Base-by-base conservation (phyloP, 2,329 filamentous ascomycete species). In the Clarireedia hainanense region DNA sequence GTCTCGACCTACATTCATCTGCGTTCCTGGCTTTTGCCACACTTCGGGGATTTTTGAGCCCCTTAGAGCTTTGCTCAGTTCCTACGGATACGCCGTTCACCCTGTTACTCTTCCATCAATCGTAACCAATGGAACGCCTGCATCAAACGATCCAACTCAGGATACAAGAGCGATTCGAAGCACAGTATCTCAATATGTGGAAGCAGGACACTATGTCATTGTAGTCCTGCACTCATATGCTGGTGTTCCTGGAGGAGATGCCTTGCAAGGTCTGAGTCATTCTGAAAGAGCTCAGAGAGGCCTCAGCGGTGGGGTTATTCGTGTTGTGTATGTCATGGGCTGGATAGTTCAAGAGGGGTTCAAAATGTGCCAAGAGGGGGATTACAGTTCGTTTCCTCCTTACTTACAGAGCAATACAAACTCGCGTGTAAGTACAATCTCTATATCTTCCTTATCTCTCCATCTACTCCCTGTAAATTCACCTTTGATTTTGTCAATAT, bases 261-360 rank as follows among this genome's bases (percentile, higher is more conserved):
- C 65, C 2, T 57, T 64, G 23, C 56, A 61, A 43, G 64, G 59
- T 5, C 56, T 66, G 10, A 58, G 62, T 7, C 66, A 61, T 53
- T 36, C 36, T 10, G 65, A 67, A 40, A 60, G 65, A 52, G 54
- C 57, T 34, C 58, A 52, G 48, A 55, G 52, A 20, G 46, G 52
- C 27, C 27, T 50, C 50, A 59, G 56, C 48, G 62, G 62, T 30
- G 62, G 63, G 54, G 62, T 65, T 43, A 26, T 66, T 17, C 58
- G 71, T 15, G 68, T 70, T 55, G 72, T 73, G 52, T 71, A 71
- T 2, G 70, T 75, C 69, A 72, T 63, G 72, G 69, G 39, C 65
- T 75, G 60, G 60, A 58, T 61, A 47, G 59, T 55, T 17, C 37
- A 52, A 30, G 52, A 55, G 10, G 52, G 52, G 1, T 55, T 55